These are phyloP conservation scores for Calonectria multiphialidica DNA, from an alignment of 2,329 filamentous ascomycete genomes.

Conservation along the genomic window DNA sequence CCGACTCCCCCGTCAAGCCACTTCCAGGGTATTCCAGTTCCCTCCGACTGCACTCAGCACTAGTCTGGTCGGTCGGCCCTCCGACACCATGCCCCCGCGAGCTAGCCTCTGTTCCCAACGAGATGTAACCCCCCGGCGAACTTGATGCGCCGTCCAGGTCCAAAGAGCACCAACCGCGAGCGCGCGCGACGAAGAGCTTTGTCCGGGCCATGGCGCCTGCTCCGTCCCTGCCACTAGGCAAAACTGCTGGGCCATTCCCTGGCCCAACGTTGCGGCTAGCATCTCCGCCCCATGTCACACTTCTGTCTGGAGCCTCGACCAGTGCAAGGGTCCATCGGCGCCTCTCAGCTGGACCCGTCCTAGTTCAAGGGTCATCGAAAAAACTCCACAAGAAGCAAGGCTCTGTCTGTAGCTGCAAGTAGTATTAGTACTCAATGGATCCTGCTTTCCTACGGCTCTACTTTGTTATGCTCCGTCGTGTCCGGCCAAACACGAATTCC, in stretches of 20 bases:
- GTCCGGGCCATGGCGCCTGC: not conserved
- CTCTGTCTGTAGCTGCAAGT: not conserved
- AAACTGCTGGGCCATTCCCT: not conserved
- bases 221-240: not conserved
- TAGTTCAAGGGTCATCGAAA: slow-evolving; percentile 16
- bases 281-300: slow-evolving; percentile 8
- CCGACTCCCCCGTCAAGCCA: slow-evolving; percentile 2
- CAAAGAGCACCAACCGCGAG: slow-evolving; percentile 23
- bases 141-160: not conserved
- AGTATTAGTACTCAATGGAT: slow-evolving; percentile 14
- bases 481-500: slow-evolving; percentile 5
- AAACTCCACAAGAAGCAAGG: slow-evolving; percentile 34
- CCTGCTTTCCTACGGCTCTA: not conserved
- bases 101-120: slow-evolving; percentile 12
- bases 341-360: slow-evolving; percentile 8
- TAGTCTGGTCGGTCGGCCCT: slow-evolving; percentile 3
- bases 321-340: slow-evolving; percentile 1
- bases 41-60: slow-evolving; percentile 14
- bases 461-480: not conserved
- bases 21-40: slow-evolving; percentile 19
- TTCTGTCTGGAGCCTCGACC: not conserved
- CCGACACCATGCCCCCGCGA: slow-evolving; percentile 27
- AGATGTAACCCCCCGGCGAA: slow-evolving; percentile 19
- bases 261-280: slow-evolving; percentile 1
- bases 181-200: not conserved